Evolutionary conservation across 2,329 filamentous ascomycete genomes (phyloP), one percentile per base, ranked within the genome.

Genomic region (Talaromyces sp.): DNA sequence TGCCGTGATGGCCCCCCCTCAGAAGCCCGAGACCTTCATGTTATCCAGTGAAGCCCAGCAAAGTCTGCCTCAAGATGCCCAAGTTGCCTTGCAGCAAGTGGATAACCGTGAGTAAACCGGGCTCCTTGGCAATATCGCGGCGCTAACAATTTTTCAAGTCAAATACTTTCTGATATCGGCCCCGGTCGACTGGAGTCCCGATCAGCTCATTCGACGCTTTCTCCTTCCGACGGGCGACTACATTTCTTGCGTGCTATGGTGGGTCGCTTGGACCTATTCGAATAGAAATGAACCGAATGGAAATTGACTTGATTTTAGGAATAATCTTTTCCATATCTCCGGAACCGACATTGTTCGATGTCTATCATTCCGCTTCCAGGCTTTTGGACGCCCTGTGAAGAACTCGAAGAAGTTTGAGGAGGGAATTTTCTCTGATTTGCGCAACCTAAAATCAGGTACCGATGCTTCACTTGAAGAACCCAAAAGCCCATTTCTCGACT

Each of bases 391-490:
- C 58, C 94, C 94, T 0, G 94, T 99, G 62, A 97, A 97, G 83
- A 99, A 99, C 81, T 95, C 93, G 40, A 99, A 99, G 81, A 99
- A 99, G 77, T 99, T 99, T 71, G 94, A 99, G 77, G 94, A 99
- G 77, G 94, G 94, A 66, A 97, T 99, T 77, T 99, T 99, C 78
- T 99, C 94, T 43, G 94, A 99, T 74, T 80, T 99, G 73, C 89
- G 94, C 75, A 99, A 99, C 75, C 84, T 99, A 66, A 99, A 99
- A 79, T 96, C 94, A 22, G 94, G 94, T 64, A 97, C 93, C 67
- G 94, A 99, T 80, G 94, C 94, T 51, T 97, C 94, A 41, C 85
- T 99, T 61, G 94, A 99, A 78, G 94, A 99, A 80, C 94, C 94
- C 57, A 99, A 99, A 83, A 97, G 93, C 78, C 88, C 89, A 1